A percentile compares a stretch with the other conserved stretches of the same genome.
Conservation (phyloP, 495 filamentous ascomycete genomes). For the Symbiotaphrina buchneri region DNA sequence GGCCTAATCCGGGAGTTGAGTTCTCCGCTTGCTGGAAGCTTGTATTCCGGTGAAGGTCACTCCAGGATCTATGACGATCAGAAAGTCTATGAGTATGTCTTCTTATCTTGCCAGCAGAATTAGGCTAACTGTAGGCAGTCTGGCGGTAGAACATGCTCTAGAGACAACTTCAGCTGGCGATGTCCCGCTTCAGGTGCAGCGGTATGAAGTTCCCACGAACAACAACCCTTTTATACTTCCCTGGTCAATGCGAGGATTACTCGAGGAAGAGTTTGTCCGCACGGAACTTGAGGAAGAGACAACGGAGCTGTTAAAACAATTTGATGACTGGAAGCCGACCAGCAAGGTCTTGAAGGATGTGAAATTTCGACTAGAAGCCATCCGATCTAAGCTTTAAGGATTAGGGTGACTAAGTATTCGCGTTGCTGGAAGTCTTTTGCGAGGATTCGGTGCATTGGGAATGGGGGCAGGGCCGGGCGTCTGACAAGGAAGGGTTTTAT, state of each 20-base stretch:
- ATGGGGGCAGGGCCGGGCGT: too few species aligned
- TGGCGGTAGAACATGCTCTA: constrained; percentile 66
- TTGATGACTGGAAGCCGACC: constrained; percentile 80
- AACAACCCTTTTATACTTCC: constrained; percentile 73
- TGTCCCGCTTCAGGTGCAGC: constrained; percentile 24
- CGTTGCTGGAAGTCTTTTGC: too few species aligned
- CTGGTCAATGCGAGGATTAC: constrained; percentile 77
- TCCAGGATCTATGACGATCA: constrained; percentile 80
- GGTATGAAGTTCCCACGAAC: constrained; percentile 24
- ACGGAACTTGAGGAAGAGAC: constrained; percentile 56
- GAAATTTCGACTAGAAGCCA: constrained; percentile 83
- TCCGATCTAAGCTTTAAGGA: constrained; percentile 52
- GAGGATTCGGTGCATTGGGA: too few species aligned
- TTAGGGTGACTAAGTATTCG: not conserved
- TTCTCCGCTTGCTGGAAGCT: constrained; percentile 65
- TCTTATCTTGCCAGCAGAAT: not conserved
- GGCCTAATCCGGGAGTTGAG: constrained; percentile 84
- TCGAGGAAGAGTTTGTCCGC: constrained; percentile 84
- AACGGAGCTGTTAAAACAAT: constrained; percentile 57
- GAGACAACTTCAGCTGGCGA: constrained; percentile 48
- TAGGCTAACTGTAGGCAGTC: constrained; percentile 12
- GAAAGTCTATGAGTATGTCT: constrained; percentile 62
- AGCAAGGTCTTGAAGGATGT: constrained; percentile 89
- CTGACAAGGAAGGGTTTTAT: too few species aligned
- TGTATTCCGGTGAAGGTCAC: constrained; percentile 85